These are phyloP conservation scores for Peniophora sp. DNA, from an alignment of 1,284 basidiomycete species.

Conservation along the genomic window DNA sequence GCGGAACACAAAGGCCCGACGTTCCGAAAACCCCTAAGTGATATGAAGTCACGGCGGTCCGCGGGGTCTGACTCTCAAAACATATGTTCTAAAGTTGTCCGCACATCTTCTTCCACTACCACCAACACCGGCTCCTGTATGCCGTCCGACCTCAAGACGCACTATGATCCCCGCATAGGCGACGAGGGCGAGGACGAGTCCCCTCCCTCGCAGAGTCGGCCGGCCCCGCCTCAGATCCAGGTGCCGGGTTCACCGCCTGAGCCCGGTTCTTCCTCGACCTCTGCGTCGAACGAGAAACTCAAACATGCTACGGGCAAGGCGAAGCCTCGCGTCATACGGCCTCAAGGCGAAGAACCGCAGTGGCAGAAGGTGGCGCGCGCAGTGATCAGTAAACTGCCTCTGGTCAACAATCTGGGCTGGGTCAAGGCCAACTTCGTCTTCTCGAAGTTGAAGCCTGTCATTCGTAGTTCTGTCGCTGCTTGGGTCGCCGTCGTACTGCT, in stretches of 20 bases:
- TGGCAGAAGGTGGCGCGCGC: too few species aligned
- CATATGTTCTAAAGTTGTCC: too few species aligned
- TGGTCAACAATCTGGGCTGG: constrained; percentile 38
- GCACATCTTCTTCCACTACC: neutral
- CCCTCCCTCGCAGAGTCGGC: too few species aligned
- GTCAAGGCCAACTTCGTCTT: constrained; percentile 47
- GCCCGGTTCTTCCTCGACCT: neutral
- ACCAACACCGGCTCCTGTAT: neutral
- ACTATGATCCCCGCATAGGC: constrained; percentile 15
- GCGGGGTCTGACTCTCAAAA: too few species aligned
- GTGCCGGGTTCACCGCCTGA: neutral
- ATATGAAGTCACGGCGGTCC: too few species aligned
- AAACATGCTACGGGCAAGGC: neutral
- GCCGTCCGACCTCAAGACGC: too few species aligned
- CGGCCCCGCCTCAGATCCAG: neutral
- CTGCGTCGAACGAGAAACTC: neutral
- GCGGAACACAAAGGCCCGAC: too few species aligned
- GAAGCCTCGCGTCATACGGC: neutral
- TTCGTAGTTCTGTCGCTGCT: constrained; percentile 56
- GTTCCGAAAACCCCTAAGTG: too few species aligned
- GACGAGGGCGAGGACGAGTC: constrained; percentile 11
- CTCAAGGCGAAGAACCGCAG: too few species aligned
- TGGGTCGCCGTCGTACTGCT: constrained; percentile 62
- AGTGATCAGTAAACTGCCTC: constrained; percentile 4
- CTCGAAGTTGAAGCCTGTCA: constrained; percentile 55